These are phyloP conservation scores for Didymella sp. DNA, from an alignment of 2,329 filamentous ascomycete genomes.

Conservation along the genomic window DNA sequence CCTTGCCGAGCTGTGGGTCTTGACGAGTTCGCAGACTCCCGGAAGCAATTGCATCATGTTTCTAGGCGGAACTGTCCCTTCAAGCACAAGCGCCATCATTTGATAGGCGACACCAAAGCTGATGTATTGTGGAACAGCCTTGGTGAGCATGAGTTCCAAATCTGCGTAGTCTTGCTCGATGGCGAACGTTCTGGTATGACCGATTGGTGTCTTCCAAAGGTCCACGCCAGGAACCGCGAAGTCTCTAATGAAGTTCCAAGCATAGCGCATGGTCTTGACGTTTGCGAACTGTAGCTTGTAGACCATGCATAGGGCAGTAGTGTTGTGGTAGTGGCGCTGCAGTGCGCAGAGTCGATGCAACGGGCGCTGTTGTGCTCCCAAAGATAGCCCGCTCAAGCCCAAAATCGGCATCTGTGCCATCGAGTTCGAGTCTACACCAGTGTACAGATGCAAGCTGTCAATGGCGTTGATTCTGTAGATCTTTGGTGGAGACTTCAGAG, in stretches of 20 bases:
- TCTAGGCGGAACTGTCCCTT: conserved; percentile 31
- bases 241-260: conserved; percentile 46
- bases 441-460: conserved; percentile 31
- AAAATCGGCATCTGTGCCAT: conserved; percentile 4
- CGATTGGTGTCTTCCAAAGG: conserved; percentile 23
- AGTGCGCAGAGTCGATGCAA: conserved; percentile 47
- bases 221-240: conserved; percentile 29
- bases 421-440: conserved; percentile 15
- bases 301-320: conserved; percentile 58
- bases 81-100: conserved; percentile 35
- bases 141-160: background rate
- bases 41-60: conserved; percentile 26
- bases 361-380: conserved; percentile 15
- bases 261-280: conserved; percentile 26
- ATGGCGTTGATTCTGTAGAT: conserved; percentile 41
- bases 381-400: conserved; percentile 9
- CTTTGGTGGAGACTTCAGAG: conserved; percentile 50
- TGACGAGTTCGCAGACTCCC: conserved; percentile 39
- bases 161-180: conserved; percentile 58
- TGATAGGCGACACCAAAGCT: conserved; percentile 32
- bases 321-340: conserved; percentile 46
- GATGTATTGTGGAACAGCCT: background rate
- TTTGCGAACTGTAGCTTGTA: conserved; percentile 52
- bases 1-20: conserved; percentile 58
- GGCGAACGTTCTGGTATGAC: conserved; percentile 65